Evolutionary conservation across 257 asterid genomes (phyloP).

Genomic region (Ajuga chamaepitys): DNA sequence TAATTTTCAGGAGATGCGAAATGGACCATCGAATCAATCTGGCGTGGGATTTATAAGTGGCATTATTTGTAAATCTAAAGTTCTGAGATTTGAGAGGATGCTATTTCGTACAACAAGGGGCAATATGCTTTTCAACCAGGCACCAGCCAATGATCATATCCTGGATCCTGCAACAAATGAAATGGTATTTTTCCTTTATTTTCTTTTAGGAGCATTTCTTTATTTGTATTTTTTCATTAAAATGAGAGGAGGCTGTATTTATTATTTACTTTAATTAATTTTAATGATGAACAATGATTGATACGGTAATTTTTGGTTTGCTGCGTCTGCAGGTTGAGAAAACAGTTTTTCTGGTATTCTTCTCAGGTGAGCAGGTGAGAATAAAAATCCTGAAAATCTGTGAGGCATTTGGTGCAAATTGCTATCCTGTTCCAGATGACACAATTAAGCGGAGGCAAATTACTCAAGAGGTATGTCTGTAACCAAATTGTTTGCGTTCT

Average conservation of each 20-base stretch:
- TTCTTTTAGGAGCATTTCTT: conserved; percentile 9
- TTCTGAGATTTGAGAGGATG: conserved; percentile 86
- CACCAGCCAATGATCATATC: conserved; percentile 66
- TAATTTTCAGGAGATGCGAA: conserved; percentile 71
- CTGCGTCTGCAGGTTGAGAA: conserved; percentile 84
- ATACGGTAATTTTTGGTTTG: conserved; percentile 13
- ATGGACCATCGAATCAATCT: conserved; percentile 74
- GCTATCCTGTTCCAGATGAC: conserved; percentile 97
- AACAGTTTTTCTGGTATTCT: conserved; percentile 85
- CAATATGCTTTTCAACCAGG: conserved; percentile 92
- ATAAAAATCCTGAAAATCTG: conserved; percentile 86
- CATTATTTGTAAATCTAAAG: conserved; percentile 74
- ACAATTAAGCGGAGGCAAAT: conserved; percentile 72
- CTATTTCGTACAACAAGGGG: conserved; percentile 97
- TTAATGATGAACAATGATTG: neutral
- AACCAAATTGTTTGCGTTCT: conserved; percentile 16
- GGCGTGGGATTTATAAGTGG: conserved; percentile 95
- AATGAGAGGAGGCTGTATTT: neutral
- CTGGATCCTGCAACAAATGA: conserved; percentile 81
- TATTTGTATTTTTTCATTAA: neutral
- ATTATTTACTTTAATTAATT: conserved; percentile 14
- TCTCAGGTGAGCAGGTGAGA: conserved; percentile 98
- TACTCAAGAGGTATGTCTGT: conserved; percentile 69
- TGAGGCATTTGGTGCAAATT: conserved; percentile 95
- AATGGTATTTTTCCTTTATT: conserved; percentile 44